phyloP scores from a whole-genome alignment of 108 stramenopile species.

The Cyclotella sp. region DNA sequence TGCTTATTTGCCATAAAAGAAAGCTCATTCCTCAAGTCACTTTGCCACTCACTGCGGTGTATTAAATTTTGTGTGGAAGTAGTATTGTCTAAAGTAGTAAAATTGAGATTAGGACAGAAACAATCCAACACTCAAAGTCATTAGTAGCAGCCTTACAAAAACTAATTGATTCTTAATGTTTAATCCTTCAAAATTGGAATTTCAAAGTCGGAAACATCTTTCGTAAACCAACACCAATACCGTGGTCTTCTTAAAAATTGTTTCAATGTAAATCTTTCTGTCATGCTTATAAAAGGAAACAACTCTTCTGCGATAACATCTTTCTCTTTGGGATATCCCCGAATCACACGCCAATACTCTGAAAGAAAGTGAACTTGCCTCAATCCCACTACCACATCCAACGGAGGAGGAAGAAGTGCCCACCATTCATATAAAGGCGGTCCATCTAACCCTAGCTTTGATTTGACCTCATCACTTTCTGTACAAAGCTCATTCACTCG shows the following conservation, averaged over 20 bases:
- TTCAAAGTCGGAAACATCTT: constrained; percentile 64
- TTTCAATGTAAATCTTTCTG: constrained; percentile 67
- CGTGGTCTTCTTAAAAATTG: constrained; percentile 68
- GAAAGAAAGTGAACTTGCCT: constrained; percentile 78
- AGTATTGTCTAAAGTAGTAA: no score
- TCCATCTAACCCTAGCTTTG: constrained; percentile 30
- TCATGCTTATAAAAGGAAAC: constrained; percentile 72
- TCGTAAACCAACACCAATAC: constrained; percentile 81
- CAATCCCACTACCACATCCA: constrained; percentile 78
- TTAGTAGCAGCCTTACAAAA: no score
- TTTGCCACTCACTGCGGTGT: no score
- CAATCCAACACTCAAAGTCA: no score
- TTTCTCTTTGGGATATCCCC: constrained; percentile 57
- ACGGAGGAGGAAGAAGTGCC: constrained; percentile 73
- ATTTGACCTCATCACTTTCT: constrained; percentile 39
- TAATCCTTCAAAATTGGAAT: constrained; percentile 38
- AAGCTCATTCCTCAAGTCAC: no score
- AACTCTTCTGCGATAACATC: constrained; percentile 67
- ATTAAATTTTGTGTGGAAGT: no score
- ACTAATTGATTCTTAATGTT: not conserved
- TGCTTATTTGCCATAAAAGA: no score
- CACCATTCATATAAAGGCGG: constrained; percentile 71
- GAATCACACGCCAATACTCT: constrained; percentile 62
- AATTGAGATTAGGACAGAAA: no score
- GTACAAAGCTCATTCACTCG: constrained; percentile 77